Evolutionary conservation across 768 basidiomycete species (phyloP).

Genomic region (Pleurotus ostreatus): DNA sequence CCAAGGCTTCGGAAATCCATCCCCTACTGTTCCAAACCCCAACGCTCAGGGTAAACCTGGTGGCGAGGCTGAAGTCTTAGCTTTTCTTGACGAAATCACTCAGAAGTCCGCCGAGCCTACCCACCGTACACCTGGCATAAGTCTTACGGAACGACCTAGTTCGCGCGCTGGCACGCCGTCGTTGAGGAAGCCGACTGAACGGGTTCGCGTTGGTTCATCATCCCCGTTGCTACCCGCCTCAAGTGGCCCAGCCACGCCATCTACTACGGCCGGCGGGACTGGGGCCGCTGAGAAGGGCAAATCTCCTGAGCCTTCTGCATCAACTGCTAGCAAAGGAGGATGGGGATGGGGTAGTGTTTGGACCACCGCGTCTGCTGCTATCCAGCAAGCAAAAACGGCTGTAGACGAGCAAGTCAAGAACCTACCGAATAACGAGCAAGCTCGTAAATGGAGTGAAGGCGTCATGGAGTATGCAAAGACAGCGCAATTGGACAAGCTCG

Average conservation of each 20-base stretch:
- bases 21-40: conserved; percentile 20
- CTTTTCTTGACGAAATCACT: conserved; percentile 92
- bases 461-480: conserved; percentile 85
- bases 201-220: conserved; percentile 33
- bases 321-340: conserved; percentile 24
- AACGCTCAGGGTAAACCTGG: conserved; percentile 48
- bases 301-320: conserved; percentile 18
- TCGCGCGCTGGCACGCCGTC: conserved; percentile 70
- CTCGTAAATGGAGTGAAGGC: conserved; percentile 84
- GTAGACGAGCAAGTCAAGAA: conserved; percentile 94
- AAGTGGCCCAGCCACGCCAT: background rate
- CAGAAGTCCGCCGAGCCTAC: conserved; percentile 85
- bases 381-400: conserved; percentile 81
- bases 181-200: conserved; percentile 71
- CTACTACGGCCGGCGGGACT: conserved; percentile 13
- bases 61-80: conserved; percentile 67
- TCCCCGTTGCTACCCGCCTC: background rate
- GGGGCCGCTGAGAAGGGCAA: conserved; percentile 19
- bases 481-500: conserved; percentile 85
- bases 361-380: conserved; percentile 79
- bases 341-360: conserved; percentile 93
- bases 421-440: conserved; percentile 81
- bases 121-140: conserved; percentile 43
- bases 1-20: conserved; percentile 16
- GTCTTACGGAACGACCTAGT: conserved; percentile 46